Evolutionary conservation across 306 rosid genomes (phyloP), one percentile per base, ranked within the genome.

Genomic region (Cicer chorassanicum): DNA sequence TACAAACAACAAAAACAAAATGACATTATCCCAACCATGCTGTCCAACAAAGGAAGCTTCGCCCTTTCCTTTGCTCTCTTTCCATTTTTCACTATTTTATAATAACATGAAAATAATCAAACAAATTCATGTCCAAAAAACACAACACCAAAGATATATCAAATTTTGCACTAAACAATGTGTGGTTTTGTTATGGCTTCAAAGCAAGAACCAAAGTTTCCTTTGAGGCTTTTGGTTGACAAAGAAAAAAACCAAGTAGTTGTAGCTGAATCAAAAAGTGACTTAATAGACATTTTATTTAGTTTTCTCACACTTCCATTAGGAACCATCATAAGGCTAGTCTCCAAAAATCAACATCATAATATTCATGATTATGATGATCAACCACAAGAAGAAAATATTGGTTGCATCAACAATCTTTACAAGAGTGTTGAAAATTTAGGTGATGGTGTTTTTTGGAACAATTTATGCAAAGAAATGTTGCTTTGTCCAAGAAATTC

Each of bases 241-340:
- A 74, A 59, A 68, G 80, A 66, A 24, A 80, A 14, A 68, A 73
- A 80, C 41, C 24, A 14, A 9, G 85, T 77, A 12, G 82, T 82
- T 42, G 54, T 42, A 11, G 79, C 72, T 19, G 82, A 77, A 72
- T 75, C 82, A 72, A 77, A 34, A 2, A 42, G 68, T 40, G 82
- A 82, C 10, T 66, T 82, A 1, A 45, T 77, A 41, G 82, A 82
- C 36, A 73, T 62, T 59, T 76, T 82, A 34, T 82, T 77, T 8
- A 66, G 76, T 19, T 82, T 82, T 71, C 76, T 82, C 13, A 72
- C 80, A 40, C 82, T 77, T 82, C 85, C 76, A 40, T 13, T 77
- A 43, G 82, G 80, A 59, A 82, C 82, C 9, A 73, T 82, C 53
- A 49, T 49, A 21, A 56, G 76, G 9, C 46, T 72, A 15, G 41